Percentiles rank a stretch among this genome's conserved stretches.
Conservation (phyloP, 768 basidiomycete species). For the Panaeolus cyanescens region DNA sequence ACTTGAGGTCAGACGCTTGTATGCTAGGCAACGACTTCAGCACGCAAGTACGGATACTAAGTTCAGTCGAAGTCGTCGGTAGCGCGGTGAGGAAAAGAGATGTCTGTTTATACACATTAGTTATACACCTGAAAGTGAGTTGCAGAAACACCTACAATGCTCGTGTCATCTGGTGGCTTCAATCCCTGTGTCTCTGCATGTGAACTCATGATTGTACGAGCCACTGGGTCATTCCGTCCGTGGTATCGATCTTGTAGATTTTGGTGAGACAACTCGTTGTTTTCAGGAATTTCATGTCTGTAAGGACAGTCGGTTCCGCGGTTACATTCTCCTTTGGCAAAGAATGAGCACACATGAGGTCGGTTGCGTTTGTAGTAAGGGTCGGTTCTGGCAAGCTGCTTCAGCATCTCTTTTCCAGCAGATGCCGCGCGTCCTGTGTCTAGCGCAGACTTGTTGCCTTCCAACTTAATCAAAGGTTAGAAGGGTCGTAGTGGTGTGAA, state of each 20-base stretch:
- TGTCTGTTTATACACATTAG: slow-evolving; percentile 46
- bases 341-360: slow-evolving; percentile 95
- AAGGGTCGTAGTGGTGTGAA: neutral
- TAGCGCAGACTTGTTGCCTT: slow-evolving; percentile 67
- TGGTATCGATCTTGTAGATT: slow-evolving; percentile 95
- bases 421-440: slow-evolving; percentile 64
- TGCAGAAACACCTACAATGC: slow-evolving; percentile 61
- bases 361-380: slow-evolving; percentile 97
- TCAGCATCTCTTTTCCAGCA: slow-evolving; percentile 96
- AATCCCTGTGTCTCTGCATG: slow-evolving; percentile 84
- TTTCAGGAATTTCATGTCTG: slow-evolving; percentile 87
- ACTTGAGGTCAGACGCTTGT: slow-evolving; percentile 70
- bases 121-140: neutral
- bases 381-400: slow-evolving; percentile 91
- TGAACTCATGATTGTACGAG: slow-evolving; percentile 81
- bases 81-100: slow-evolving; percentile 86
- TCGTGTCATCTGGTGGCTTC: slow-evolving; percentile 84
- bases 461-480: slow-evolving; percentile 49
- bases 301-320: slow-evolving; percentile 94
- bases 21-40: slow-evolving; percentile 65
- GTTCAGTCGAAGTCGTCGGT: slow-evolving; percentile 69
- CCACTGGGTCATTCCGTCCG: slow-evolving; percentile 92
- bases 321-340: slow-evolving; percentile 91
- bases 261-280: slow-evolving; percentile 86
- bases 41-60: slow-evolving; percentile 72